These are phyloP conservation scores for Termitomyces sp. DNA, from an alignment of 768 basidiomycete genomes.

Conservation along the genomic window DNA sequence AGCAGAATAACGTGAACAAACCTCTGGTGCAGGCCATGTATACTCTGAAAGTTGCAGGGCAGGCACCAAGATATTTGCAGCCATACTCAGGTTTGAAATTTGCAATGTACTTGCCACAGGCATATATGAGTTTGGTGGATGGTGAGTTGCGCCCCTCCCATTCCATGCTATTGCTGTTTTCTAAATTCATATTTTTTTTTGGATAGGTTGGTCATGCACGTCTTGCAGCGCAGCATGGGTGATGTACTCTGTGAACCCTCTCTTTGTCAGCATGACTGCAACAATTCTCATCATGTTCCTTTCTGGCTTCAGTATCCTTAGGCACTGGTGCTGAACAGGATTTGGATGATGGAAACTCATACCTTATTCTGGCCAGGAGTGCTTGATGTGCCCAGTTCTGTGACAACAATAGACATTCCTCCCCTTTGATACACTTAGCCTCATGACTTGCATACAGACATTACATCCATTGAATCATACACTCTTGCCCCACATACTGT, in stretches of 20 bases:
- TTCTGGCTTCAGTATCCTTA: conserved; percentile 59
- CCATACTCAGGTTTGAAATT: conserved; percentile 73
- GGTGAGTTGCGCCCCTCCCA: conserved; percentile 28
- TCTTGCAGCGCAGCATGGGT: conserved; percentile 43
- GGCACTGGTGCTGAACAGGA: conserved; percentile 20
- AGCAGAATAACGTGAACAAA: conserved; percentile 53
- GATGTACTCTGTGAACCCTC: conserved; percentile 42
- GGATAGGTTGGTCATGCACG: conserved; percentile 53
- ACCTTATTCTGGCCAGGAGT: background rate
- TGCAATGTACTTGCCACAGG: conserved; percentile 77
- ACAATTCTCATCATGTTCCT: conserved; percentile 62
- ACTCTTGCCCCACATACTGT: background rate
- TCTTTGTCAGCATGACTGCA: conserved; percentile 49
- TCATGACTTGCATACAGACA: conserved; percentile 1
- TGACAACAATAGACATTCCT: background rate
- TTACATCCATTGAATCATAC: background rate
- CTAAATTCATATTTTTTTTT: background rate
- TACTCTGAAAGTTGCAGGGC: conserved; percentile 58
- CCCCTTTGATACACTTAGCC: background rate
- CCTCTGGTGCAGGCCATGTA: conserved; percentile 78
- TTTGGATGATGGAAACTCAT: background rate
- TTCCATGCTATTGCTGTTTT: background rate
- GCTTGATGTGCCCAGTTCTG: background rate
- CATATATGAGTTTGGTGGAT: conserved; percentile 64
- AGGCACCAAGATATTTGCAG: conserved; percentile 60